Evolutionary conservation across 345 rosid genomes (phyloP).

Genomic region (Carallia brachiata): DNA sequence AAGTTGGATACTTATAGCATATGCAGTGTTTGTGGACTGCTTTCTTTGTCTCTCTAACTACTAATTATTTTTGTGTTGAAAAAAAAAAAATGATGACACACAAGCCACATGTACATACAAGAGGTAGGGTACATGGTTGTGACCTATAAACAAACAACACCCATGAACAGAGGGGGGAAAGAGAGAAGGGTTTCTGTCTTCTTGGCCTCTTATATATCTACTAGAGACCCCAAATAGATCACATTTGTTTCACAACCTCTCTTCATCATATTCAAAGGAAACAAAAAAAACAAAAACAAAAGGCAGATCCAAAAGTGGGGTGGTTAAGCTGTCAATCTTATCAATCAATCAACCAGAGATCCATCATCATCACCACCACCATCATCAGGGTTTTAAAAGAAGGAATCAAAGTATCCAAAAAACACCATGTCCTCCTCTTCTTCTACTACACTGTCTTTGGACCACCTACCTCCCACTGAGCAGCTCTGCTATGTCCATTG

Average conservation of each 20-base stretch:
- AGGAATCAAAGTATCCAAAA: constrained; percentile 8
- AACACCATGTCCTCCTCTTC: constrained; percentile 40
- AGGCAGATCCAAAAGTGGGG: constrained; percentile 50
- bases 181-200: constrained; percentile 14
- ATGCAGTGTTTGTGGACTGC: too few species aligned
- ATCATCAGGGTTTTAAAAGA: constrained; percentile 31
- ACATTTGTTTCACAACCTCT: constrained; percentile 32
- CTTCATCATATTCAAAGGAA: constrained; percentile 12
- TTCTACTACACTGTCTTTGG: constrained; percentile 36
- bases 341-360: constrained; percentile 41
- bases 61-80: too few species aligned
- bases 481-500: constrained; percentile 99
- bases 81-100: neutral
- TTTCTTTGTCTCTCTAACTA: too few species aligned
- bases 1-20: too few species aligned
- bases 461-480: constrained; percentile 53
- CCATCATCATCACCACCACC: constrained; percentile 23
- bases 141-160: constrained; percentile 20
- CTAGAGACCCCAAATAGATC: constrained; percentile 18
- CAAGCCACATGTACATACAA: neutral
- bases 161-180: constrained; percentile 17
- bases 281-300: constrained; percentile 2
- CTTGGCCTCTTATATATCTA: constrained; percentile 26
- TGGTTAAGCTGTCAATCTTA: constrained; percentile 57
- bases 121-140: neutral